Conservation (phyloP, 257 asterid genomes). For the Craterostigma plantagineum region DNA sequence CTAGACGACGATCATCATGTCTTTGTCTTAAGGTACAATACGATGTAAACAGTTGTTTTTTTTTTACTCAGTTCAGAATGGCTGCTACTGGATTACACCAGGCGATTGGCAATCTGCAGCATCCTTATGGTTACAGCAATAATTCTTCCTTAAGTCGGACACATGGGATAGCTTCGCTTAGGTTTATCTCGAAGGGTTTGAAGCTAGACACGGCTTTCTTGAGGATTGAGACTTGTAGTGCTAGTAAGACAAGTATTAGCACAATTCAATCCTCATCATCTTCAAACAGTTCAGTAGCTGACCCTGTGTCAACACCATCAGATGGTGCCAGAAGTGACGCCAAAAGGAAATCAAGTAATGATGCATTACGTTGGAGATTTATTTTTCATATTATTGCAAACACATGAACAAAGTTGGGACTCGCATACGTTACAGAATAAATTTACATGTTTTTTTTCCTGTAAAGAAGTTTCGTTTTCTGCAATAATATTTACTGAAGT, state of each 20-base stretch:
- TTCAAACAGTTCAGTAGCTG: slow-evolving; percentile 26
- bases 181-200: slow-evolving; percentile 35
- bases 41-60: neutral
- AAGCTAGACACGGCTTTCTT: slow-evolving; percentile 24
- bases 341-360: slow-evolving; percentile 62
- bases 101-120: slow-evolving; percentile 37
- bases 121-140: slow-evolving; percentile 21
- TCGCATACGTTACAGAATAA: too few relatives aligned
- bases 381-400: too few relatives aligned
- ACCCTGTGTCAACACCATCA: slow-evolving; percentile 40
- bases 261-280: slow-evolving; percentile 39
- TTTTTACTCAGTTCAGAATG: slow-evolving; percentile 48
- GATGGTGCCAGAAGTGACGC: slow-evolving; percentile 27
- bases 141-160: slow-evolving; percentile 28
- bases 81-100: slow-evolving; percentile 45
- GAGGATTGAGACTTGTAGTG: slow-evolving; percentile 20
- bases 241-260: slow-evolving; percentile 24
- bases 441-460: too few relatives aligned
- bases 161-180: slow-evolving; percentile 28
- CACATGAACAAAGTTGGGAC: too few relatives aligned
- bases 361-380: too few relatives aligned
- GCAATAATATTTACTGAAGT: too few relatives aligned
- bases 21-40: neutral
- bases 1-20: too few relatives aligned
- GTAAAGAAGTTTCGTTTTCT: too few relatives aligned